Percentiles rank a stretch among this genome's conserved stretches.
phyloP scores from a whole-genome alignment of 2,329 filamentous ascomycete species.

The Byssochlamys sp. region DNA sequence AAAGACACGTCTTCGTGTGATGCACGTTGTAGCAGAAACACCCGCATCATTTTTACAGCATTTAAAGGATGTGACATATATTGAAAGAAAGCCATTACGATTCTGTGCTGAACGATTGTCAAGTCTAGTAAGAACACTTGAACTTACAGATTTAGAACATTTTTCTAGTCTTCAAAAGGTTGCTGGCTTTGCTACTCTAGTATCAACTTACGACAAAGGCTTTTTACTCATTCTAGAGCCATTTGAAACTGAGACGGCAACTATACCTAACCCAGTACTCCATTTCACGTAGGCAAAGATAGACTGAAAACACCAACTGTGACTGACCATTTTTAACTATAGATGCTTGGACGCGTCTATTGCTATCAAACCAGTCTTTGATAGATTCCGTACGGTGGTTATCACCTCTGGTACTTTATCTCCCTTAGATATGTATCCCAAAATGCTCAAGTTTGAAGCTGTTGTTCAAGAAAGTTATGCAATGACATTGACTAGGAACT shows the following conservation, averaged over 20 bases:
- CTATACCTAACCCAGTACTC: slow-evolving; percentile 90
- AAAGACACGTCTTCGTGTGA: no score
- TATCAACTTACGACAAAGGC: slow-evolving; percentile 92
- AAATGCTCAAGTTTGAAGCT: slow-evolving; percentile 88
- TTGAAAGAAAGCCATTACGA: slow-evolving; percentile 82
- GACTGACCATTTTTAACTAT: no score
- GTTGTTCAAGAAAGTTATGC: slow-evolving; percentile 94
- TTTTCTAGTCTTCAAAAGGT: slow-evolving; percentile 95
- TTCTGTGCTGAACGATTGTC: slow-evolving; percentile 94
- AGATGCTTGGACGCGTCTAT: slow-evolving; percentile 93
- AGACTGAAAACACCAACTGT: no score
- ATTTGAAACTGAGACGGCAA: slow-evolving; percentile 87
- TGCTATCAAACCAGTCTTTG: slow-evolving; percentile 93
- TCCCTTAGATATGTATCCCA: slow-evolving; percentile 95
- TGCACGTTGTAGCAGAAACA: slow-evolving; percentile 93
- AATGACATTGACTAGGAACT: slow-evolving; percentile 87
- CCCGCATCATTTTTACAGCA: slow-evolving; percentile 87
- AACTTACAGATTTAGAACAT: slow-evolving; percentile 95
- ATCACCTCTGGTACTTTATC: slow-evolving; percentile 97
- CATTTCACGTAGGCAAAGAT: no score
- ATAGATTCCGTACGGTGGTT: slow-evolving; percentile 93
- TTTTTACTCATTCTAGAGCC: slow-evolving; percentile 95
- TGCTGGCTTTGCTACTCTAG: slow-evolving; percentile 89
- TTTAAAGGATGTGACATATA: slow-evolving; percentile 90
- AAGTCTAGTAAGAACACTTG: slow-evolving; percentile 84